Percentiles rank a stretch among this genome's conserved stretches.
Evolutionary conservation across 1,139 yeast species (phyloP).

Genomic region (Yamadazyma trypodendri): DNA sequence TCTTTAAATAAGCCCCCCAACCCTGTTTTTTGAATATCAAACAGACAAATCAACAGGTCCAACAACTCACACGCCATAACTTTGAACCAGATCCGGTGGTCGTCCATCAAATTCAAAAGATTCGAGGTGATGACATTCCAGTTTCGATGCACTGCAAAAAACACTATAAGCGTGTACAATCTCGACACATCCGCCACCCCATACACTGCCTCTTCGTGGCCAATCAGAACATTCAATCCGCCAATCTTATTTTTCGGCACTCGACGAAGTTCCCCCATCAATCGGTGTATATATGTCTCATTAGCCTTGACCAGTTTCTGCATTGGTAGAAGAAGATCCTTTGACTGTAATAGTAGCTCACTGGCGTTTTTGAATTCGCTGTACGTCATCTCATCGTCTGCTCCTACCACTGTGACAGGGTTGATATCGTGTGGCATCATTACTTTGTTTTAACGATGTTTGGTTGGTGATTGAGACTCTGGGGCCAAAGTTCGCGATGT

Average conservation of each 20-base stretch:
- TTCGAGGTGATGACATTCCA: conserved; percentile 53
- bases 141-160: conserved; percentile 18
- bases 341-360: background rate
- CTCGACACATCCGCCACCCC: conserved; percentile 11
- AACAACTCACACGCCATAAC: conserved; percentile 41
- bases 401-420: no score
- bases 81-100: conserved; percentile 45
- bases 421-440: no score
- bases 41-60: conserved; percentile 18
- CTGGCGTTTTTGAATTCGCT: conserved; percentile 3
- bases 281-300: conserved; percentile 4
- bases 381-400: no score
- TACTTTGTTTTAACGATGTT: no score
- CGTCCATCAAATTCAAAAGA: conserved; percentile 50
- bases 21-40: conserved; percentile 37
- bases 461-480: no score
- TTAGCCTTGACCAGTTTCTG: background rate
- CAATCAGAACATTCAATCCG: conserved; percentile 11
- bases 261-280: conserved; percentile 9
- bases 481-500: no score
- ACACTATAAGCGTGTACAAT: conserved; percentile 23
- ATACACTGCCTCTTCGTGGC: conserved; percentile 4
- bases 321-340: background rate
- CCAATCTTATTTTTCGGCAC: conserved; percentile 8
- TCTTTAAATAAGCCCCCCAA: conserved; percentile 42